phyloP scores from a whole-genome alignment of 352 stramenopile genomes.

The Pythium oligandrum region DNA sequence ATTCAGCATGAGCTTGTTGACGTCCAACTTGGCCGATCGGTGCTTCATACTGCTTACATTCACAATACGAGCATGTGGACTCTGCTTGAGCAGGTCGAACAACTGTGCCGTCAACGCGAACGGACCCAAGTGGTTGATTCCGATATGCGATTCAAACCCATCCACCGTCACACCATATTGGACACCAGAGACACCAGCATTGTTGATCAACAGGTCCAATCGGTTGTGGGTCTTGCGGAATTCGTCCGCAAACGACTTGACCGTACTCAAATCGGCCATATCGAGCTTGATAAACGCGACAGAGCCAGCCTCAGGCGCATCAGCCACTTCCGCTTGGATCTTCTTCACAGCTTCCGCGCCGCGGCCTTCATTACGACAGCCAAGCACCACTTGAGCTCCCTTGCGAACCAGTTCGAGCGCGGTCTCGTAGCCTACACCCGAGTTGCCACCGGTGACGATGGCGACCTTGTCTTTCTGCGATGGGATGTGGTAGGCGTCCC shows the following conservation, averaged over 20 bases:
- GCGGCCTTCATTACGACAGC: slow-evolving; percentile 37
- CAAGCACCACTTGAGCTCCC: slow-evolving; percentile 49
- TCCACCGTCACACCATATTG: slow-evolving; percentile 14
- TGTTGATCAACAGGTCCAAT: slow-evolving; percentile 30
- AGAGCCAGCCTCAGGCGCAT: neutral
- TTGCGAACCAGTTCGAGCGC: slow-evolving; percentile 29
- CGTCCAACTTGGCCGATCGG: slow-evolving; percentile 22
- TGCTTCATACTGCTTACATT: slow-evolving; percentile 41
- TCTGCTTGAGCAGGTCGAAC: slow-evolving; percentile 21
- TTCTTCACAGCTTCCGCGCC: slow-evolving; percentile 28
- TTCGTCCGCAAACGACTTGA: slow-evolving; percentile 13
- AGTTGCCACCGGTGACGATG: slow-evolving; percentile 1
- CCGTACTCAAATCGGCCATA: slow-evolving; percentile 17
- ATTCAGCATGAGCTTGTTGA: slow-evolving; percentile 31
- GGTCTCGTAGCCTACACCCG: slow-evolving; percentile 46
- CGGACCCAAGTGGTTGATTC: slow-evolving; percentile 24
- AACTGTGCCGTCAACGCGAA: slow-evolving; percentile 25
- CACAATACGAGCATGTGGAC: slow-evolving; percentile 20
- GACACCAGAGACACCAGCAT: slow-evolving; percentile 20
- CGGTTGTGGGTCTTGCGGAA: slow-evolving; percentile 13
- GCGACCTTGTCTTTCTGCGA: neutral
- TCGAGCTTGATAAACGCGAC: slow-evolving; percentile 20
- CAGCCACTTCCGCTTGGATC: slow-evolving; percentile 16
- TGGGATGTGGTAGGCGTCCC: slow-evolving; percentile 15
- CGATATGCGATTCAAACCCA: slow-evolving; percentile 18